Percentiles rank a stretch among this genome's conserved stretches.
These are phyloP conservation scores for Pseudozyma pruni DNA, from an alignment of 1,284 basidiomycete species.

Conservation along the genomic window DNA sequence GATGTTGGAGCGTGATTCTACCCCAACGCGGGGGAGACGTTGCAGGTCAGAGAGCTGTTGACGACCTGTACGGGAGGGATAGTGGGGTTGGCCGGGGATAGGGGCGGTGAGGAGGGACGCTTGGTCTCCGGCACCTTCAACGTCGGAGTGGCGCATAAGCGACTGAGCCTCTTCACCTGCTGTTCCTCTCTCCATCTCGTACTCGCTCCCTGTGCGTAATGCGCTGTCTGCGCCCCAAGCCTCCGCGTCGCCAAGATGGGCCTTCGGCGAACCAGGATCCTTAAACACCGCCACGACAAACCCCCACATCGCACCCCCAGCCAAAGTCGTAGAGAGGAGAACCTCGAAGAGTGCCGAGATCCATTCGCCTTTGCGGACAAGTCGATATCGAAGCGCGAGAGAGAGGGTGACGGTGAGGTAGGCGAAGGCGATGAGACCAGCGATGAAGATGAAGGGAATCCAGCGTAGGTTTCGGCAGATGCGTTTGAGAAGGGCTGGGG, in stretches of 20 bases:
- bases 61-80: slow-evolving; percentile 48
- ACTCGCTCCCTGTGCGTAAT: slow-evolving; percentile 5
- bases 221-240: slow-evolving; percentile 6
- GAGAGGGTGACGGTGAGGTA: slow-evolving; percentile 44
- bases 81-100: slow-evolving; percentile 50
- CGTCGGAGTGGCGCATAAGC: slow-evolving; percentile 9
- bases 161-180: slow-evolving; percentile 23
- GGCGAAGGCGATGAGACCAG: slow-evolving; percentile 37
- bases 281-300: slow-evolving; percentile 53
- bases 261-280: slow-evolving; percentile 29
- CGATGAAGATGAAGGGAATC: slow-evolving; percentile 47
- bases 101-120: slow-evolving; percentile 40
- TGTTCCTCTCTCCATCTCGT: slow-evolving; percentile 16
- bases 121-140: neutral
- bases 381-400: slow-evolving; percentile 34
- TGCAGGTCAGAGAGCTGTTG: slow-evolving; percentile 47
- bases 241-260: slow-evolving; percentile 7
- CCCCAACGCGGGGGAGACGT: slow-evolving; percentile 5
- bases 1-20: slow-evolving; percentile 37
- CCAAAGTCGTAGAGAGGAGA: slow-evolving; percentile 32
- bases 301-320: slow-evolving; percentile 43
- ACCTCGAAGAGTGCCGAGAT: slow-evolving; percentile 30
- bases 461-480: slow-evolving; percentile 37
- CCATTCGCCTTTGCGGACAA: slow-evolving; percentile 29
- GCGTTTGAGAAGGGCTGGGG: slow-evolving; percentile 20